Base-by-base conservation (phyloP, 2,329 filamentous ascomycete genomes). In the Nemania sp. region DNA sequence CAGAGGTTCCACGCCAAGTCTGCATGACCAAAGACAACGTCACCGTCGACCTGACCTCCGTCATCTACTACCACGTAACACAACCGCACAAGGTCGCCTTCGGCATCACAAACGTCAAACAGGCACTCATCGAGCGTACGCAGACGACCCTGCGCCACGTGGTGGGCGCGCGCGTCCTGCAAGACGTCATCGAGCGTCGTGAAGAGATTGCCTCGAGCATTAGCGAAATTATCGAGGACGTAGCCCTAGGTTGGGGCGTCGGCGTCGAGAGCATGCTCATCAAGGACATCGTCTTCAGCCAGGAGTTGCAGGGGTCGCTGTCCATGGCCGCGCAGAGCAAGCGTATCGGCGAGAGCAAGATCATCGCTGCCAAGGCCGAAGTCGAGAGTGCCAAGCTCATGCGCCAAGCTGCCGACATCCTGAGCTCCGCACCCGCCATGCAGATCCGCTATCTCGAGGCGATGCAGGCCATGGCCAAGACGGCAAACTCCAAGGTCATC, bases 11-110 rank as follows among this genome's bases (percentile, higher is more conserved):
- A 17, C 88, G 93, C 78, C 95, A 99, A 79, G 87, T 94, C 64
- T 98, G 95, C 83, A 99, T 99, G 93, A 99, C 95, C 76, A 98
- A 98, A 81, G 95, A 99, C 83, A 99, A 99, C 72, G 95, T 98
- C 65, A 96, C 91, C 47, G 83, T 99, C 43, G 89, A 93, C 71
- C 83, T 99, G 68, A 98, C 93, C 49, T 96, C 91, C 5, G 95
- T 99, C 74, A 97, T 99, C 79, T 99, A 99, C 85, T 99, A 99
- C 81, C 93, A 97, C 83, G 94, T 99, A 73, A 90, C 89, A 57
- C 90, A 90, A 29, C 95, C 95, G 1, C 94, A 98, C 84, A 97
- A 96, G 80, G 92, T 94, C 60, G 94, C 95, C 62, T 99, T 98
- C 74, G 95, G 95, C 68, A 97, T 99, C 75, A 84, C 89, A 78